Percentiles rank a stretch among this genome's conserved stretches.
Conservation (phyloP, 2,329 filamentous ascomycete species). For the Penicillium sp. region DNA sequence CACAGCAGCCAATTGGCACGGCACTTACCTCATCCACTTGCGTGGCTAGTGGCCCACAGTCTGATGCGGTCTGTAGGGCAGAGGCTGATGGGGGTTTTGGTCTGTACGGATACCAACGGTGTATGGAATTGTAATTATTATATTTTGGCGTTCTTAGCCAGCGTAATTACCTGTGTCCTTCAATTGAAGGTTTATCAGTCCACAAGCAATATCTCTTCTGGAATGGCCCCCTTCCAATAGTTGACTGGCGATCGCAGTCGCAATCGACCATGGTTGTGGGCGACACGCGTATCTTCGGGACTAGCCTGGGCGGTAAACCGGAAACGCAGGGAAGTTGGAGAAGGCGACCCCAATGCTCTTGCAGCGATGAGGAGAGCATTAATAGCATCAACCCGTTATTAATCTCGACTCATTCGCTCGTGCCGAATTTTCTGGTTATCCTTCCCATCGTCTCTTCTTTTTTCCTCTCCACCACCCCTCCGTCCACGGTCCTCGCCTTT, state of each 20-base stretch:
- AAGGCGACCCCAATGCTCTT: neutral
- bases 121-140: conserved; percentile 20
- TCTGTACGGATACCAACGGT: conserved; percentile 4
- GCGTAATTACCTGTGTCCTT: neutral
- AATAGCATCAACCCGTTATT: conserved; percentile 6
- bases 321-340: neutral
- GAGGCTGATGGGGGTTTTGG: conserved; percentile 17
- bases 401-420: conserved; percentile 1
- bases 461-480: neutral
- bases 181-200: neutral
- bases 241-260: neutral
- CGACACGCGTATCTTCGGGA: neutral
- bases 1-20: neutral
- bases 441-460: neutral
- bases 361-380: neutral
- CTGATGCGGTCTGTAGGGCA: conserved; percentile 17
- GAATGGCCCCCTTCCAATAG: neutral
- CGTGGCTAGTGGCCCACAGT: conserved; percentile 20
- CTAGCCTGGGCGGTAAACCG: neutral
- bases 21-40: conserved; percentile 7
- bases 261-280: neutral
- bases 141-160: neutral
- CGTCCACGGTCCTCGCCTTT: neutral
- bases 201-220: neutral
- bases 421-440: conserved; percentile 3